Evolutionary conservation across 768 basidiomycete genomes (phyloP).

Genomic region (Xerocomellus chrysenteron): DNA sequence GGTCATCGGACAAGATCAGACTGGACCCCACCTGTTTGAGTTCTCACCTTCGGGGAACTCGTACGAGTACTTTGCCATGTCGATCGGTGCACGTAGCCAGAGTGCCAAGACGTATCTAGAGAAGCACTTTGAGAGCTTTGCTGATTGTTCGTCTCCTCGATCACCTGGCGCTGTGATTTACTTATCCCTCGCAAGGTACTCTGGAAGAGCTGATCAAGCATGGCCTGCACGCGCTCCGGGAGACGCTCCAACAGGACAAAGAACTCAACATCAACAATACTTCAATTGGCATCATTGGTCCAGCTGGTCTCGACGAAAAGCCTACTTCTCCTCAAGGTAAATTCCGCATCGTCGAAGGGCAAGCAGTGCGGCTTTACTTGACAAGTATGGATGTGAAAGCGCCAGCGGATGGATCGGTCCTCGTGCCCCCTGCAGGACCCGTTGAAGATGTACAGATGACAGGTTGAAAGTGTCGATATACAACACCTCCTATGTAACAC

Average conservation of each 20-base stretch:
- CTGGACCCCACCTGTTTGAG: constrained; percentile 97
- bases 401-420: constrained; percentile 37
- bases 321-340: constrained; percentile 50
- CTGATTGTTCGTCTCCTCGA: constrained; percentile 59
- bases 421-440: constrained; percentile 38
- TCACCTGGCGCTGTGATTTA: background rate
- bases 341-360: constrained; percentile 90
- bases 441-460: constrained; percentile 85
- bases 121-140: constrained; percentile 87
- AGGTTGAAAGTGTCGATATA: constrained; percentile 43
- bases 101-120: constrained; percentile 99
- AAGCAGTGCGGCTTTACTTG: constrained; percentile 71
- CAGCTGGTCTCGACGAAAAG: constrained; percentile 58
- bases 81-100: constrained; percentile 96
- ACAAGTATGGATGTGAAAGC: constrained; percentile 77
- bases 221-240: constrained; percentile 90
- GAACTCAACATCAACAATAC: constrained; percentile 92
- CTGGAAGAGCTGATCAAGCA: constrained; percentile 89
- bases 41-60: constrained; percentile 97
- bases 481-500: constrained; percentile 8
- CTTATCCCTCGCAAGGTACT: constrained; percentile 48
- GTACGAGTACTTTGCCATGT: constrained; percentile 98
- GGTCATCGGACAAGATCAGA: constrained; percentile 92
- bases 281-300: constrained; percentile 89
- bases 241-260: constrained; percentile 98